phyloP scores from a whole-genome alignment of 805 yeast genomes.

The Suhomyces xylopsoci region DNA sequence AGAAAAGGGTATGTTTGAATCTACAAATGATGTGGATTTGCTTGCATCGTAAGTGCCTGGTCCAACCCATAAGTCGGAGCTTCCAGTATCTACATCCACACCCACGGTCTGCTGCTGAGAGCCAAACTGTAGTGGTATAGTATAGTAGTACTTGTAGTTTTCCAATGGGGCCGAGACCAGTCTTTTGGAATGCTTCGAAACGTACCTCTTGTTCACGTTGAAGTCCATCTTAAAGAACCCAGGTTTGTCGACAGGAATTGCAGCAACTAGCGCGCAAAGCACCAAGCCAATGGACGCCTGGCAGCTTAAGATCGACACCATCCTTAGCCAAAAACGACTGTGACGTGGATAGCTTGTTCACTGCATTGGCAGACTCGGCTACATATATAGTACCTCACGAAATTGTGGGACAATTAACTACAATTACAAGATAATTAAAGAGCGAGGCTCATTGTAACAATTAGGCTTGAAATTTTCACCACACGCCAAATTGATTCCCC shows the following conservation, averaged over 20 bases:
- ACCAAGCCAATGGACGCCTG: background rate
- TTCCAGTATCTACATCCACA: constrained; percentile 14
- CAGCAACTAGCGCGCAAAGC: background rate
- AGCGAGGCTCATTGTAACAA: background rate
- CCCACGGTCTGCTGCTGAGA: constrained; percentile 7
- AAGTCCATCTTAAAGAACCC: constrained; percentile 4
- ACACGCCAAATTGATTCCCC: background rate
- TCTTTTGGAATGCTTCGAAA: constrained; percentile 1
- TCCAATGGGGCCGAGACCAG: constrained; percentile 1
- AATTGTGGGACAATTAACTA: background rate
- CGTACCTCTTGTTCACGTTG: background rate
- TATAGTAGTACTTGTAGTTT: constrained; percentile 5
- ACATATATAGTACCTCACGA: background rate
- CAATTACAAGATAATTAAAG: background rate
- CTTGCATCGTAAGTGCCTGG: constrained; percentile 4
- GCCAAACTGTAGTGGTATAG: constrained; percentile 9
- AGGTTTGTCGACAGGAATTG: background rate
- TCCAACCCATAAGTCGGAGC: constrained; percentile 11
- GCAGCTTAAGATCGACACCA: background rate
- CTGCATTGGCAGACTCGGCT: background rate
- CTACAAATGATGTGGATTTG: constrained; percentile 7
- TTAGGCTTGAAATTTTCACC: background rate
- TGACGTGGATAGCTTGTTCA: background rate
- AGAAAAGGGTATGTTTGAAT: constrained; percentile 1
- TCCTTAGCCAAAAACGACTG: background rate